These are phyloP conservation scores for Neurospora intermedia DNA, from an alignment of 495 filamentous ascomycete genomes.

Conservation along the genomic window DNA sequence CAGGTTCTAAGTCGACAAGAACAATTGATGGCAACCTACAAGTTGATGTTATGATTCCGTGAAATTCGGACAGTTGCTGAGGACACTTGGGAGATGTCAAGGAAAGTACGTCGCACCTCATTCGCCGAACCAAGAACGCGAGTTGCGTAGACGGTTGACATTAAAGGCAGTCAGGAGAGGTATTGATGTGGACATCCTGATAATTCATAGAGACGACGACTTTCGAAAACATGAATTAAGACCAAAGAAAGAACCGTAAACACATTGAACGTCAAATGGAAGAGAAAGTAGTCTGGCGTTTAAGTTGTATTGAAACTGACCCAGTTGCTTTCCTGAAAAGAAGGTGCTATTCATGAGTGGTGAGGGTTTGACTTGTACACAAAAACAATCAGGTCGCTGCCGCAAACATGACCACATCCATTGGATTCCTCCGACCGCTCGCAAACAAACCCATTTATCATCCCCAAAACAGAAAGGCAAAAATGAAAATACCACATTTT, in stretches of 20 bases:
- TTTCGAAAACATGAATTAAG: not conserved
- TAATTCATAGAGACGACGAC: not conserved
- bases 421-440: not conserved
- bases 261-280: not conserved
- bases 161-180: not conserved
- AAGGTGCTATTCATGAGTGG: not conserved
- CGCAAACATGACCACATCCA: not conserved
- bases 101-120: not conserved
- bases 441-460: not conserved
- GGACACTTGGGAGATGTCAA: not conserved
- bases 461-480: not conserved
- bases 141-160: not conserved
- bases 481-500: not conserved
- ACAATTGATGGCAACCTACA: not conserved
- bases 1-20: not conserved
- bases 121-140: not conserved
- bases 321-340: not conserved
- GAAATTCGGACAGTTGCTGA: not conserved
- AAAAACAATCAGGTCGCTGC: too few relatives aligned
- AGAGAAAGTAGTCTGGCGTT: not conserved
- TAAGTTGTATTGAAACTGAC: rapidly evolving
- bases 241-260: not conserved
- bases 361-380: too few relatives aligned
- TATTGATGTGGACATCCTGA: not conserved
- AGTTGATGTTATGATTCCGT: not conserved